Evolutionary conservation across 208 protist species (phyloP).

Genomic region (Leishmania turanica): DNA sequence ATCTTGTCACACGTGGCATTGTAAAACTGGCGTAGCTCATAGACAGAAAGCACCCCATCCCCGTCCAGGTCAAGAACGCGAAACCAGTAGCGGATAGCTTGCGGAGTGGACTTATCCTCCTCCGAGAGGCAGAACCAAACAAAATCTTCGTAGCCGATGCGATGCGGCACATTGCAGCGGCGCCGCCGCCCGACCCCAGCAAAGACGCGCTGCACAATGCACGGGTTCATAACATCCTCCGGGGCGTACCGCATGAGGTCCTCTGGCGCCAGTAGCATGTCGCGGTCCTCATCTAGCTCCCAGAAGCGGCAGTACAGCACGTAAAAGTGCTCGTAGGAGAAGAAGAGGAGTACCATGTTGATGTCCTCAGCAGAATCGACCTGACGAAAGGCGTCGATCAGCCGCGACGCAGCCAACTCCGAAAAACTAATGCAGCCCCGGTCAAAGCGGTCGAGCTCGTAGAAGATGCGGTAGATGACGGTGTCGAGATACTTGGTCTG

Average conservation of each 20-base stretch:
- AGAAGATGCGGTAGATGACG: conserved; percentile 96
- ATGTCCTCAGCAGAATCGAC: conserved; percentile 90
- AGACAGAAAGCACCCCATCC: conserved; percentile 93
- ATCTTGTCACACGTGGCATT: conserved; percentile 85
- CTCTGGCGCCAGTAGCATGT: conserved; percentile 86
- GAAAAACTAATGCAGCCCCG: conserved; percentile 74
- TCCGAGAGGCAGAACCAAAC: conserved; percentile 96
- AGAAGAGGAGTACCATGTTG: conserved; percentile 94
- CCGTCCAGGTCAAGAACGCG: conserved; percentile 93
- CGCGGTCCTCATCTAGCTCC: conserved; percentile 97
- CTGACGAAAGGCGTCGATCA: conserved; percentile 82
- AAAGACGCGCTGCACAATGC: conserved; percentile 87
- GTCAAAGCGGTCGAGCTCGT: conserved; percentile 89
- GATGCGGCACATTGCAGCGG: conserved; percentile 41
- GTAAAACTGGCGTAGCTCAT: conserved; percentile 95
- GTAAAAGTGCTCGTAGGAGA: conserved; percentile 99
- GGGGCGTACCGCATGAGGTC: conserved; percentile 91
- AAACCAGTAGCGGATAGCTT: conserved; percentile 96
- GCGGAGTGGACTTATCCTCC: conserved; percentile 94
- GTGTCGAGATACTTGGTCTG: conserved; percentile 95
- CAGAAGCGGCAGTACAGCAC: conserved; percentile 99
- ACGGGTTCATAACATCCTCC: conserved; percentile 77
- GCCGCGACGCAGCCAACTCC: conserved; percentile 74
- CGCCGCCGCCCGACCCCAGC: conserved; percentile 49
- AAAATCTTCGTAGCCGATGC: conserved; percentile 96